Evolutionary conservation across 2,329 filamentous ascomycete genomes (phyloP).

Genomic region (Davidsoniella australis): DNA sequence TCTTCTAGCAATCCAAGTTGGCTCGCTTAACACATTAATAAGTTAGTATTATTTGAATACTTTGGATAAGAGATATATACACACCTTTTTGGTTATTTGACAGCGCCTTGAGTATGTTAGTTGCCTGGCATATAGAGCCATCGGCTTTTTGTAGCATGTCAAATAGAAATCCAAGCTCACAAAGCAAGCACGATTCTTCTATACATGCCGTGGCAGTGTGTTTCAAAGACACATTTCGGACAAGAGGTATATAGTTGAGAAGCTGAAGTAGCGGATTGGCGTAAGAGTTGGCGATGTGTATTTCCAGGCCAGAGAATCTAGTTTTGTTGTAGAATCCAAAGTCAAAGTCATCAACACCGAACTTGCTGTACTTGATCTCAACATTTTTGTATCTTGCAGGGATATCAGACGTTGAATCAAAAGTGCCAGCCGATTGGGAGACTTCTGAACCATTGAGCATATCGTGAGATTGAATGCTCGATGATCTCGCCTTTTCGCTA

Average conservation of each 20-base stretch:
- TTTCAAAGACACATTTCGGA: slow-evolving; percentile 75
- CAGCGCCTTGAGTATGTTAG: slow-evolving; percentile 81
- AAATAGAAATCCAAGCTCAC: slow-evolving; percentile 86
- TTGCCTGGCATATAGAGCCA: slow-evolving; percentile 87
- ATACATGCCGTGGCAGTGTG: slow-evolving; percentile 78
- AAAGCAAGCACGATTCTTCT: slow-evolving; percentile 69
- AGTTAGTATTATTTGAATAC: not conserved
- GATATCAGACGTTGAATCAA: slow-evolving; percentile 48
- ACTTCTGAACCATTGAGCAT: slow-evolving; percentile 14
- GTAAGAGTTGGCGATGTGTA: slow-evolving; percentile 92
- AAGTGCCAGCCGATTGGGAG: slow-evolving; percentile 14
- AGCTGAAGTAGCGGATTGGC: slow-evolving; percentile 84
- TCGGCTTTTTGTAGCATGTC: slow-evolving; percentile 97
- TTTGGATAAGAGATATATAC: slow-evolving; percentile 12
- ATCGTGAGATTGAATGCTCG: slow-evolving; percentile 18
- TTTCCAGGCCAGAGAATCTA: slow-evolving; percentile 78
- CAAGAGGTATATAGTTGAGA: slow-evolving; percentile 72
- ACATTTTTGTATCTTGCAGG: slow-evolving; percentile 82
- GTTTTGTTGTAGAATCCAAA: slow-evolving; percentile 97
- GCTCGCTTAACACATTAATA: slow-evolving; percentile 25
- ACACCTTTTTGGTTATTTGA: slow-evolving; percentile 62
- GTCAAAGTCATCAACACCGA: slow-evolving; percentile 98
- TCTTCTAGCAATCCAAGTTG: slow-evolving; percentile 70
- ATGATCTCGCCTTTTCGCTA: slow-evolving; percentile 75
- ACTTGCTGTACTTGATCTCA: slow-evolving; percentile 98